phyloP scores from a whole-genome alignment of 768 basidiomycete genomes.

The Ramaria sp. region DNA sequence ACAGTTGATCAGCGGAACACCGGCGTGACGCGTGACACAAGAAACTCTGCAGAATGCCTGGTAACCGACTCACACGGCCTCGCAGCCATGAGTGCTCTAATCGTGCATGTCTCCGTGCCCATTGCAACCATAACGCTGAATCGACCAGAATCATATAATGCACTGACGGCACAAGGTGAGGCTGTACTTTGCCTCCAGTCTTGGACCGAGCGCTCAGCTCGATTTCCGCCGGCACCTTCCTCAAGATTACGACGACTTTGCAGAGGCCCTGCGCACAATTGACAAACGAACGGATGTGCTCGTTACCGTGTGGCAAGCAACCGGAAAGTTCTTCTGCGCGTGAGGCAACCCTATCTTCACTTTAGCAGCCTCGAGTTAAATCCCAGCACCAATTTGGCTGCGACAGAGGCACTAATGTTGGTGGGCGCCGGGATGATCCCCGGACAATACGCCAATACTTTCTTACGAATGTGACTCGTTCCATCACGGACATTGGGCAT shows the following conservation, averaged over 20 bases:
- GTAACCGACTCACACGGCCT: too few species aligned
- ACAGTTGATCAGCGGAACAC: too few species aligned
- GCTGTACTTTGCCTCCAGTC: neutral
- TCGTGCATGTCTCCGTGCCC: slow-evolving; percentile 37
- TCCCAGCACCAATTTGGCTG: neutral
- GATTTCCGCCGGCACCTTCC: neutral
- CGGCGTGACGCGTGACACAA: too few species aligned
- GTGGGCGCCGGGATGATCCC: slow-evolving; percentile 5
- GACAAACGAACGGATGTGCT: slow-evolving; percentile 51
- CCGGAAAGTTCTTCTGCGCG: slow-evolving; percentile 68
- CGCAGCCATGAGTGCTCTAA: slow-evolving; percentile 35
- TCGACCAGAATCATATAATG: slow-evolving; percentile 48
- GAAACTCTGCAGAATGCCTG: too few species aligned
- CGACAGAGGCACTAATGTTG: slow-evolving; percentile 48
- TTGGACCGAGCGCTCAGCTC: neutral
- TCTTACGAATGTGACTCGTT: slow-evolving; percentile 32
- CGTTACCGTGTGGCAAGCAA: slow-evolving; percentile 61
- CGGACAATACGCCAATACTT: slow-evolving; percentile 34
- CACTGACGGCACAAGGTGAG: slow-evolving; percentile 41
- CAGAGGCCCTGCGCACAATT: slow-evolving; percentile 45
- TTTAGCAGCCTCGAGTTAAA: neutral
- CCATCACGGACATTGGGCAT: slow-evolving; percentile 50
- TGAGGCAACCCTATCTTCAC: slow-evolving; percentile 23
- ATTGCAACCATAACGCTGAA: slow-evolving; percentile 65
- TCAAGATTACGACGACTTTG: slow-evolving; percentile 53